Percentiles rank a stretch among this genome's conserved stretches.
Evolutionary conservation across 176 grass and related monocot species (phyloP).

Genomic region (Raddia distichophylla): DNA sequence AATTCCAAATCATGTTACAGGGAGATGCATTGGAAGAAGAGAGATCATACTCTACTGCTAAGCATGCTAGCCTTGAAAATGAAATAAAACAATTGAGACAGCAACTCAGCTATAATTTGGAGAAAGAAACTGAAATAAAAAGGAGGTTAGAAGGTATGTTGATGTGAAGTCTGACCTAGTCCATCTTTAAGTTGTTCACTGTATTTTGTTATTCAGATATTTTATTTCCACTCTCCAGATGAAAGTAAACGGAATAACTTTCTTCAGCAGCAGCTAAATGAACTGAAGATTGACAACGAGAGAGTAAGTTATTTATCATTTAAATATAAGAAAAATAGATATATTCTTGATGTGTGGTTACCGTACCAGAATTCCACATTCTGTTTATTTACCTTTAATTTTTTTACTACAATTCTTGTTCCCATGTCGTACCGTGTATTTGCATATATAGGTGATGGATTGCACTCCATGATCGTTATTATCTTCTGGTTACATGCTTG

Average conservation of each 20-base stretch:
- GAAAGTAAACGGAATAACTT: conserved; percentile 64
- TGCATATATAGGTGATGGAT: conserved; percentile 5
- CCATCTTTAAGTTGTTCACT: conserved; percentile 8
- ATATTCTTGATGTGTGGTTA: conserved; percentile 4
- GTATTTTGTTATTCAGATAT: conserved; percentile 33
- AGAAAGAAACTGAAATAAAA: conserved; percentile 58
- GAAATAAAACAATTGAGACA: conserved; percentile 77
- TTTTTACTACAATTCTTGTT: conserved; percentile 12
- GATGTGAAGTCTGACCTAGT: conserved; percentile 29
- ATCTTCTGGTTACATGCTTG: conserved; percentile 7
- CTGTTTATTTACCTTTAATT: conserved; percentile 8
- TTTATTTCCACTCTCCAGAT: conserved; percentile 57
- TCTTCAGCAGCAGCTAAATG: conserved; percentile 73
- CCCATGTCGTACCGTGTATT: neutral
- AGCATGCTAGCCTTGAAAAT: conserved; percentile 66
- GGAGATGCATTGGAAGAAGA: conserved; percentile 62
- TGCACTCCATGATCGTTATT: neutral
- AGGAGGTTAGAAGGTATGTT: conserved; percentile 71
- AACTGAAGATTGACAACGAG: conserved; percentile 69
- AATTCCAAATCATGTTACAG: conserved; percentile 57
- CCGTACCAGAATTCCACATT: neutral
- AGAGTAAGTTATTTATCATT: conserved; percentile 51
- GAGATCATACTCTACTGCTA: conserved; percentile 35
- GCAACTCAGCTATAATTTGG: conserved; percentile 53
- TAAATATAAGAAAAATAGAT: neutral